Percentiles rank a stretch among this genome's conserved stretches.
Evolutionary conservation across 805 yeast genomes (phyloP).

Genomic region (Candida endomychidarum): DNA sequence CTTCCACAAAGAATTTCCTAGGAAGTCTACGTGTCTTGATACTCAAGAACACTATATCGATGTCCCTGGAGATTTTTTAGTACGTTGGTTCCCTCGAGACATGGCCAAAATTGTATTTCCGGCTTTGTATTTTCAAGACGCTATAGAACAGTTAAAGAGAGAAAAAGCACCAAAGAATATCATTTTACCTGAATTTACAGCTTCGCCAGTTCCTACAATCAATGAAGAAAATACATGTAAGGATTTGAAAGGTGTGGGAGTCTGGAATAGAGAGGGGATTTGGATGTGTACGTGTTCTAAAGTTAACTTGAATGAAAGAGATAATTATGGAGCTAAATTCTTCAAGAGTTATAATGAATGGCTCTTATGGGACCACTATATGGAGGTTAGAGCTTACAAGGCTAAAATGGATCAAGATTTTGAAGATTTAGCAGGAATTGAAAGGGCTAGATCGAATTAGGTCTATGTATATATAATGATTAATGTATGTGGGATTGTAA

Average conservation of each 20-base stretch:
- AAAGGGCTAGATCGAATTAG: conserved; percentile 4
- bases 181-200: conserved; percentile 14
- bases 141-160: conserved; percentile 15
- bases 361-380: conserved; percentile 19
- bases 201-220: conserved; percentile 20
- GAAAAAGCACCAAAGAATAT: conserved; percentile 3
- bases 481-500: no score
- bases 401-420: conserved; percentile 9
- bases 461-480: no score
- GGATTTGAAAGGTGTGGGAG: conserved; percentile 15
- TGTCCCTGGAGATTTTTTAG: conserved; percentile 18
- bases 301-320: conserved; percentile 8
- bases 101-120: conserved; percentile 19
- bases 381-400: conserved; percentile 4
- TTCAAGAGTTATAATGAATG: conserved; percentile 20
- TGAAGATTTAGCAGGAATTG: conserved; percentile 2
- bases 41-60: conserved; percentile 18
- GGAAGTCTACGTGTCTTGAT: conserved; percentile 20
- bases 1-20: conserved; percentile 20
- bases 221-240: conserved; percentile 17
- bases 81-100: conserved; percentile 21
- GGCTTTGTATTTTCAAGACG: conserved; percentile 20
- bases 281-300: conserved; percentile 21
- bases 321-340: conserved; percentile 16
- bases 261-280: conserved; percentile 20